Evolutionary conservation across 2,329 filamentous ascomycete species (phyloP), one percentile per base, ranked within the genome.

Genomic region (Cladosporium sphaerospermum): DNA sequence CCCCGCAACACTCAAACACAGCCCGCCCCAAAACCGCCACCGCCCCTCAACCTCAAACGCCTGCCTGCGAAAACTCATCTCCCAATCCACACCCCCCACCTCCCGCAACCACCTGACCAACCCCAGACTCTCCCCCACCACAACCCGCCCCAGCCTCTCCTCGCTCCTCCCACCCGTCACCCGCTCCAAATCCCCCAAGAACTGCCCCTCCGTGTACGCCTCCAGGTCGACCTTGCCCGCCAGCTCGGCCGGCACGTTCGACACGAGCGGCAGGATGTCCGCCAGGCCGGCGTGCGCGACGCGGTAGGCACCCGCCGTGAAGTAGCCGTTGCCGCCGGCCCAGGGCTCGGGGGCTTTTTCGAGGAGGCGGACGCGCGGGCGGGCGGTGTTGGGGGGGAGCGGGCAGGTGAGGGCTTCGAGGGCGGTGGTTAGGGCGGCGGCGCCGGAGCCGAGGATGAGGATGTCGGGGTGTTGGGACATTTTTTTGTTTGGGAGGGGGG

Each of bases 21-120:
- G 67, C 0, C 83, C 83, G 9, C 84, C 84, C 83, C 83, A 86
- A 63, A 86, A 86, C 61, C 81, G 82, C 61, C 76, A 75, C 31
- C 77, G 70, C 1, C 79, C 81, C 47, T 80, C 71, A n/a, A 85
- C 75, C 53, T 82, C 72, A 63, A 84, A 87, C 0, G 84, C 80
- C 62, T 88, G 83, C 2, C 84, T 73, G 54, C 85, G 81, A 65
- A 86, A 86, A 2, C 76, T 79, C 3, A 86, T 69, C 61, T 81
- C 59, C 56, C 58, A 67, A 28, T 62, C 56, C 53, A 66, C 59
- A 1, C 61, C 61, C 9, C 59, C 57, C 10, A 58, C 56, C n/a
- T 58, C 56, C 43, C 57, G 60, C 53, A 67, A 54, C 44, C 67
- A 69, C 48, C 58, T 59, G 31, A 67, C 61, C 9, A 59, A 45